Base-by-base conservation (phyloP, 192 early-diverging fungal genomes). In the Phycomyces blakesleeanus region DNA sequence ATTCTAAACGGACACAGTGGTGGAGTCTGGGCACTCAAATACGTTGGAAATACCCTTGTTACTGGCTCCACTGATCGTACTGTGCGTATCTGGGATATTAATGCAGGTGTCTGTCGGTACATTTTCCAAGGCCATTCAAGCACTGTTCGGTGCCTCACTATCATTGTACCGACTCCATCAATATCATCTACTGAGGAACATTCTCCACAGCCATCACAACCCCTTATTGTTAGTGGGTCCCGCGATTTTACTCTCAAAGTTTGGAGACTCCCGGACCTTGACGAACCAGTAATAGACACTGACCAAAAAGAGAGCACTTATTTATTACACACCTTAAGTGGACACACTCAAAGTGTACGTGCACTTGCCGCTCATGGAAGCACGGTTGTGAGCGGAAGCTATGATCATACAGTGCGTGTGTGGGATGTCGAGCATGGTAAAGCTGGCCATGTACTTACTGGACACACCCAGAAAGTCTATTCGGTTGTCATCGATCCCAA, bases 1-100 rank as follows among this genome's bases (percentile, higher is more conserved):
- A 82, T 83, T 57, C 79, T 99, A 22, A 79, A 78, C 25, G 96
- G 96, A 18, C 91, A 94, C 61, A 91, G 93, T 38, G 96, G 96
- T 42, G 97, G 97, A 55, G 95, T 99, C 7, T 99, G 97, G 97
- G 95, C 95, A 10, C 76, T 99, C 38, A 89, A 96, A 61, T 95
- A 96, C 58, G 85, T 89, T 39, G 89, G 91, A 25, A 82, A 89
- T 56, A 91, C 92, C 0, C 81, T 99, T 5, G 93, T 99, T 7
- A 91, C 89, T 55, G 95, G 97, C 20, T 93, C 93, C 14, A 97
- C 94, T 2, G 97, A 99, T 74, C 79, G 96, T 25, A 92, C 93
- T 5, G 93, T 99, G 24, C 80, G 96, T 5, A 91, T 98, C 0
- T 99, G 97, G 97, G 93, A 99, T 66, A 89, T 98, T 76, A 89